These are phyloP conservation scores for Alternaria arborescens DNA, from an alignment of 2,329 filamentous ascomycete genomes.

Conservation along the genomic window DNA sequence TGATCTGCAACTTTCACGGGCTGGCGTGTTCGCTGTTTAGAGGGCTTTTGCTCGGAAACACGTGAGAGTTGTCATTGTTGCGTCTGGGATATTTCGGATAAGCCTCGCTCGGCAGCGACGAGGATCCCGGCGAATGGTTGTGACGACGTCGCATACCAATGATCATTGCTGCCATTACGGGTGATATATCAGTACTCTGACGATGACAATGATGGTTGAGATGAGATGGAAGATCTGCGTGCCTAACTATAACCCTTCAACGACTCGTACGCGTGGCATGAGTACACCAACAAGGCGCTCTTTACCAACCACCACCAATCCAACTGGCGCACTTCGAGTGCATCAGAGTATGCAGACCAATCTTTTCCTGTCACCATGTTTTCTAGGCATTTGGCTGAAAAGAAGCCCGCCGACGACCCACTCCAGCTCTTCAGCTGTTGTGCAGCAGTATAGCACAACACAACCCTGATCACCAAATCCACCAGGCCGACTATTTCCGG, in stretches of 20 bases:
- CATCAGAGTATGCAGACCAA: constrained; percentile 8
- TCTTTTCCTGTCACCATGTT: background rate
- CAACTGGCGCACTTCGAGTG: background rate
- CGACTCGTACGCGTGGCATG: constrained; percentile 37
- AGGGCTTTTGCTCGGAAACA: constrained; percentile 9
- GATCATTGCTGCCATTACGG: background rate
- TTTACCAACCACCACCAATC: constrained; percentile 19
- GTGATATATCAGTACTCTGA: background rate
- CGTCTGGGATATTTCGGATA: constrained; percentile 7
- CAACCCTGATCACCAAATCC: constrained; percentile 74
- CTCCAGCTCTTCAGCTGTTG: constrained; percentile 28
- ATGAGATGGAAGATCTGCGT: background rate
- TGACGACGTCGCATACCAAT: background rate
- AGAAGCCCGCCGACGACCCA: background rate
- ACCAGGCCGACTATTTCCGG: constrained; percentile 67
- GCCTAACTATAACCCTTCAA: constrained; percentile 41
- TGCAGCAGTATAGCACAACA: constrained; percentile 54
- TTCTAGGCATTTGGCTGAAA: constrained; percentile 5
- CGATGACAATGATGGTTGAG: background rate
- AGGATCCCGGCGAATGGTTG: constrained; percentile 6
- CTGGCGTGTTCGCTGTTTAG: background rate
- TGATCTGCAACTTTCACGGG: constrained; percentile 17
- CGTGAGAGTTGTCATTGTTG: constrained; percentile 10
- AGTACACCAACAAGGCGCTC: constrained; percentile 15
- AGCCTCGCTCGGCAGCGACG: constrained; percentile 1